Evolutionary conservation across 331 rosid genomes (phyloP), one percentile per base, ranked within the genome.

Genomic region (Pyracantha coccinea): DNA sequence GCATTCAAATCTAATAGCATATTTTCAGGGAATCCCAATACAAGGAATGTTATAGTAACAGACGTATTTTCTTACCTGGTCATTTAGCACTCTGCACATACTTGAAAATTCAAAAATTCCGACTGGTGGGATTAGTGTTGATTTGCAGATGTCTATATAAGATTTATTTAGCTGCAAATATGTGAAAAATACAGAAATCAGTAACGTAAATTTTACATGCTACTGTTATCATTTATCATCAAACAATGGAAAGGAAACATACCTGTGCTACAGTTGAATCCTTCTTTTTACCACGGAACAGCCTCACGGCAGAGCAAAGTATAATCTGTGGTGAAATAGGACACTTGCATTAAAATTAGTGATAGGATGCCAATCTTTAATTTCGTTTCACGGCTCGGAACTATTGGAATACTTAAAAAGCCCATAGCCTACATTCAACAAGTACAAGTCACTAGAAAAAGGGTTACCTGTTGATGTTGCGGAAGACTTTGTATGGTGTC

Each of bases 401-500:
- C 14, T 19, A 33, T 67, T 7, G 29, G 0, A 15, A 50, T 29
- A 64, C 50, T 52, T 4, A 28, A 0, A 23, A 63, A 32, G 11
- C 53, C 24, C 78, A 27, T 15, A 45, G 21, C 19, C 31, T 29
- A 12, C 10, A 29, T 70, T 52, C 16, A 19, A 29, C 25, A 1
- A 11, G 28, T 20, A 70, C 38, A 11, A 29, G 21, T 60, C 73
- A 63, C 13, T 19, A 58, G 76, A 83, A 69, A 75, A 79, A 70
- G 66, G 21, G 14, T 76, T 88, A 93, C 98, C 95, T 93, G 98
- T 73, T 95, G 99, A 88, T 95, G 97, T 75, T 88, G 99, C 28
- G 99, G 99, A 71, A 95, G 92, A 79, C 93, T 85, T 77, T 88
- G 97, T 80, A 92, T 89, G 52, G 96, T 92, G 69, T 92, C 96